Conservation (phyloP, 2,329 filamentous ascomycete genomes). For the Aspergillus terreus region DNA sequence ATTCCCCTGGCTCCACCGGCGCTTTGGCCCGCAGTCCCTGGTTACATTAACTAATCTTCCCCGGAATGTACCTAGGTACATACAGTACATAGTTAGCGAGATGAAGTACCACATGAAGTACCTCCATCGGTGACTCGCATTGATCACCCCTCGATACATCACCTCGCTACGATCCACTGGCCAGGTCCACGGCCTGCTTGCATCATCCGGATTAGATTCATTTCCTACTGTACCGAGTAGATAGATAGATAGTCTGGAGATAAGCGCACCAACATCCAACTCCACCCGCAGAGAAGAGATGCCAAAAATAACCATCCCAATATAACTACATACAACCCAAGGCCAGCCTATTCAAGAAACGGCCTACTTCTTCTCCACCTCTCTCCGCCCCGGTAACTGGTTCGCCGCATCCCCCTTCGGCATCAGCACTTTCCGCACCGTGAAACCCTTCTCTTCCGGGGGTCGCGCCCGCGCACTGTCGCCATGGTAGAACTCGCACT, state of each 20-base stretch:
- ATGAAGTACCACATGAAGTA: too few species aligned
- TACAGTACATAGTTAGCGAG: too few species aligned
- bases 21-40: too few species aligned
- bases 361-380: conserved; percentile 10
- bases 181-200: too few species aligned
- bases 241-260: neutral
- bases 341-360: neutral
- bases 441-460: conserved; percentile 38
- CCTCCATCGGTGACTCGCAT: too few species aligned
- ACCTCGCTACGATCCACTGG: too few species aligned
- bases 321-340: neutral
- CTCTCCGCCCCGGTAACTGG: conserved; percentile 21
- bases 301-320: neutral
- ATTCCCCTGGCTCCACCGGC: too few species aligned
- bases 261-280: neutral
- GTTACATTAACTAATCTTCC: too few species aligned
- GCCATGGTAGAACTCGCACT: conserved; percentile 46
- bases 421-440: conserved; percentile 36
- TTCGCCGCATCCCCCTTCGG: conserved; percentile 26
- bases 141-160: too few species aligned
- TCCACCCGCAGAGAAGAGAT: neutral
- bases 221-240: neutral
- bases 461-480: conserved; percentile 42
- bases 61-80: too few species aligned
- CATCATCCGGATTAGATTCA: too few species aligned